Base-by-base conservation (phyloP, 352 stramenopile species). In the Aphanomyces invadans region DNA sequence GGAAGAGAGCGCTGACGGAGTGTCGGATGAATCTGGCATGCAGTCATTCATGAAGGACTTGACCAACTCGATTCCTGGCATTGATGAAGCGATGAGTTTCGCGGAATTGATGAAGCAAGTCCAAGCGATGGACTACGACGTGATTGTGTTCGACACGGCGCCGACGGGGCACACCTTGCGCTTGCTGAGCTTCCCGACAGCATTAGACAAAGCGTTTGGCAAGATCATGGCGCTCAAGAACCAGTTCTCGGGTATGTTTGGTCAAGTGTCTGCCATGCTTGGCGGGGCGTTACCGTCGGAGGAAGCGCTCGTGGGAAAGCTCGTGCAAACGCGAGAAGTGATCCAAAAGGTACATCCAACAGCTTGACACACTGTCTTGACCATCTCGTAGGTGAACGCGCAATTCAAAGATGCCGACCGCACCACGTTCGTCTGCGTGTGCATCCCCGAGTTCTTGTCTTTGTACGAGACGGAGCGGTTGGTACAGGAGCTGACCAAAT, bases 371-470 rank as follows among this genome's bases (percentile, higher is more conserved):
- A 10, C 28, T 46, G 0, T 62, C 49, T 33, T 25, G 44, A 9
- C 44, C 44, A 5, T 28, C 53, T 68, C 36, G n/a, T 53, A 69
- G 66, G 97, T 99, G 10, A 99, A 99, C 73, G 81, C 92, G 61
- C 92, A 97, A 72, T 99, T 99, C 83, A 98, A 98, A 76, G 96
- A 99, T 83, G 91, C 96, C 26, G 91, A 98, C 32, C 84, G 96
- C 66, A 99, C 97, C 21, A 99, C 97, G 15, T 99, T 99, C 78
- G 95, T 99, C 25, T 99, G 96, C 73, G 97, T 99, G 49, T 99
- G 97, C 77, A 99, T 99, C 73, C 97, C 97, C 0, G 97, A 99
- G 86, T 99, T 99, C 76, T 76, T 99, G 59, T 99, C 94, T 70
- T 92, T 99, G 36, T 99, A 99, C 71, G 97, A 99, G 78, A 99